Conservation (phyloP, 768 basidiomycete species). For the Podaxis carcinomalis region DNA sequence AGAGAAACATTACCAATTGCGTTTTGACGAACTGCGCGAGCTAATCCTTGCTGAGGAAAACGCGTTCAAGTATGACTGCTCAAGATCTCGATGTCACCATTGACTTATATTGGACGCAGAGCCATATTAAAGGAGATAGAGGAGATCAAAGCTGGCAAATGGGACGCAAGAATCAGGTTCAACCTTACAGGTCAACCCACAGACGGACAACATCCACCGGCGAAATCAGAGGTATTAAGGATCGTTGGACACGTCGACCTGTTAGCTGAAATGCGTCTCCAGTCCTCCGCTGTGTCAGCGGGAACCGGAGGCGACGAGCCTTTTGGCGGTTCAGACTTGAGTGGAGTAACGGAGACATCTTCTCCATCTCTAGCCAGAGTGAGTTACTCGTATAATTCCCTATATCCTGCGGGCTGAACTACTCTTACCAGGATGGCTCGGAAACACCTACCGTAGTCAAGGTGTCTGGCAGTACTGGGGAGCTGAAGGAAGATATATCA, state of each 20-base stretch:
- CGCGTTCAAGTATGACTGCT: constrained; percentile 62
- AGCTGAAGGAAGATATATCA: background rate
- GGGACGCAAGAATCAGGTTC: constrained; percentile 49
- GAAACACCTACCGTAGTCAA: background rate
- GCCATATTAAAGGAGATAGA: constrained; percentile 70
- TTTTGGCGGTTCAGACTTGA: constrained; percentile 30
- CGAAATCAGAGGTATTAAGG: background rate
- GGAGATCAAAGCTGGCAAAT: constrained; percentile 62
- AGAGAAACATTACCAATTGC: constrained; percentile 64
- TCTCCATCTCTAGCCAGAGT: constrained; percentile 22
- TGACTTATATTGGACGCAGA: constrained; percentile 31
- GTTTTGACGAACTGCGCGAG: constrained; percentile 68
- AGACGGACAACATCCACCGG: background rate
- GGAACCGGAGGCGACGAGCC: constrained; percentile 20
- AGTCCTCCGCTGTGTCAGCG: background rate
- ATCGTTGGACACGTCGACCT: background rate
- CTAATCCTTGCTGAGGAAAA: constrained; percentile 70
- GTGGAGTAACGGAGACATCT: constrained; percentile 28
- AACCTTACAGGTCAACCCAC: constrained; percentile 22
- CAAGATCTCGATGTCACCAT: background rate
- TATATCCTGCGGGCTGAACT: background rate
- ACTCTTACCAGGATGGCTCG: background rate
- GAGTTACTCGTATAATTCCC: background rate
- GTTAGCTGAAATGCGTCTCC: background rate
- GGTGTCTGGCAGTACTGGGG: background rate